Percentiles rank a stretch among this genome's conserved stretches.
Conservation (phyloP, 1,284 basidiomycete genomes). For the Cryptococcus hybrid region DNA sequence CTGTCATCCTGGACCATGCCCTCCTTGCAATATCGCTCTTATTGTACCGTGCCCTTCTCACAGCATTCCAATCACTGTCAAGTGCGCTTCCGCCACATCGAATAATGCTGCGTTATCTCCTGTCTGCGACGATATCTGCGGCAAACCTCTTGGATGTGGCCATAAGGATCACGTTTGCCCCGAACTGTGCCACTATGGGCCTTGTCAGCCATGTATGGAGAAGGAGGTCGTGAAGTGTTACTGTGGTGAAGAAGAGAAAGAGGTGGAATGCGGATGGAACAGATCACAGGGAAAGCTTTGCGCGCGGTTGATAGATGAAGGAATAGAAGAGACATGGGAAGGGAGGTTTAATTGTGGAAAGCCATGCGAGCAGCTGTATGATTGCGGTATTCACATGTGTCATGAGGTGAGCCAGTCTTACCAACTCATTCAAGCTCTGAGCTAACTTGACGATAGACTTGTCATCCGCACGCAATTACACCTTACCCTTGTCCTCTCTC, state of each 20-base stretch:
- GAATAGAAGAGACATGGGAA: conserved; percentile 56
- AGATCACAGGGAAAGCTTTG: conserved; percentile 42
- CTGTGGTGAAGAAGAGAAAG: conserved; percentile 67
- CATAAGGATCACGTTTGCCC: conserved; percentile 57
- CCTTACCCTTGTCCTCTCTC: conserved; percentile 69
- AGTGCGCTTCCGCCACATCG: conserved; percentile 58
- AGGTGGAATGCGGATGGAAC: conserved; percentile 65
- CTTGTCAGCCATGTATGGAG: conserved; percentile 63
- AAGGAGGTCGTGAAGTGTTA: conserved; percentile 64
- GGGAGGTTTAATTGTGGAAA: conserved; percentile 68
- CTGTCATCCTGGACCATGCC: conserved; percentile 76
- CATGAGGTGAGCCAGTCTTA: conserved; percentile 50
- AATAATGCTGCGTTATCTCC: conserved; percentile 51
- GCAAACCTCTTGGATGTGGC: conserved; percentile 60
- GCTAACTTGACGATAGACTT: conserved; percentile 29
- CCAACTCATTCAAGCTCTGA: background rate
- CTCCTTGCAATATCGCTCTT: conserved; percentile 61
- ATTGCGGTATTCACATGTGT: conserved; percentile 73
- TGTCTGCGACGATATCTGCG: conserved; percentile 68
- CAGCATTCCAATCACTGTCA: conserved; percentile 60
- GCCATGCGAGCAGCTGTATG: conserved; percentile 65
- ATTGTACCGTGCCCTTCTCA: conserved; percentile 66
- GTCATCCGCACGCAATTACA: conserved; percentile 65
- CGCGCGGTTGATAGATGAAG: conserved; percentile 16
- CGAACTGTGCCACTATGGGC: conserved; percentile 67